Conservation (phyloP, 2,329 filamentous ascomycete species). For the Rachicladosporium sp. region DNA sequence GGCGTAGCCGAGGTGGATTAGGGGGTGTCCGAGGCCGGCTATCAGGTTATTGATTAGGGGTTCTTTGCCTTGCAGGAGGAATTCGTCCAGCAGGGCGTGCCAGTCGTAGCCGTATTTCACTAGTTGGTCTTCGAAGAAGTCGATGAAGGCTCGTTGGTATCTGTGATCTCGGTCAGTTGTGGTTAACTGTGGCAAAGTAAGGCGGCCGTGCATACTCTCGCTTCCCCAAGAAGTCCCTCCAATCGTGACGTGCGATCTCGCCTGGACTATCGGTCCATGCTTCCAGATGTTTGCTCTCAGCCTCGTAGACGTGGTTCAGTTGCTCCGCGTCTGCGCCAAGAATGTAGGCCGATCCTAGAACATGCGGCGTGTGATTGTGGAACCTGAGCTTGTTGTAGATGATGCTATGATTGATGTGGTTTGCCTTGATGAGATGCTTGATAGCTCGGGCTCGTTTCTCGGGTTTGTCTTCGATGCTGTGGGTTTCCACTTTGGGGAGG, state of each 20-base stretch:
- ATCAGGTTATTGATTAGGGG: slow-evolving; percentile 74
- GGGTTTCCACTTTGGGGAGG: slow-evolving; percentile 57
- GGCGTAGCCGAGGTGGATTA: slow-evolving; percentile 94
- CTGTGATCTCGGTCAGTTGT: slow-evolving; percentile 20
- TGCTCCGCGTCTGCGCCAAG: slow-evolving; percentile 64
- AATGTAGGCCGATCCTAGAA: slow-evolving; percentile 74
- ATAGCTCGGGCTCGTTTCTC: slow-evolving; percentile 72
- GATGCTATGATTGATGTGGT: slow-evolving; percentile 81
- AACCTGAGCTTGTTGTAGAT: slow-evolving; percentile 62
- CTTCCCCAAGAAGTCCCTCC: slow-evolving; percentile 73
- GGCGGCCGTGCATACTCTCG: slow-evolving; percentile 38
- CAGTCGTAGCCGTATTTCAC: slow-evolving; percentile 71
- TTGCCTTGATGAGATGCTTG: slow-evolving; percentile 82
- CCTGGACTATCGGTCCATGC: slow-evolving; percentile 73
- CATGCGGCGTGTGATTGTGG: slow-evolving; percentile 74
- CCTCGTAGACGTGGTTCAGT: slow-evolving; percentile 70
- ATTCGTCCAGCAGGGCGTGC: slow-evolving; percentile 64
- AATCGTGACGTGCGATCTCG: slow-evolving; percentile 73
- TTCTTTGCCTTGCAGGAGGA: slow-evolving; percentile 59
- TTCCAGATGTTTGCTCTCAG: slow-evolving; percentile 57
- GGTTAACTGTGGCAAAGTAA: not conserved
- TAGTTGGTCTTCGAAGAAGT: slow-evolving; percentile 90
- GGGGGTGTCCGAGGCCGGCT: slow-evolving; percentile 68
- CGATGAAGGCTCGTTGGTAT: slow-evolving; percentile 82
- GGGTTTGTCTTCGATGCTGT: slow-evolving; percentile 66